Evolutionary conservation across 2,329 filamentous ascomycete genomes (phyloP), one percentile per base, ranked within the genome.

Genomic region (Nothomitra cinnamomea): DNA sequence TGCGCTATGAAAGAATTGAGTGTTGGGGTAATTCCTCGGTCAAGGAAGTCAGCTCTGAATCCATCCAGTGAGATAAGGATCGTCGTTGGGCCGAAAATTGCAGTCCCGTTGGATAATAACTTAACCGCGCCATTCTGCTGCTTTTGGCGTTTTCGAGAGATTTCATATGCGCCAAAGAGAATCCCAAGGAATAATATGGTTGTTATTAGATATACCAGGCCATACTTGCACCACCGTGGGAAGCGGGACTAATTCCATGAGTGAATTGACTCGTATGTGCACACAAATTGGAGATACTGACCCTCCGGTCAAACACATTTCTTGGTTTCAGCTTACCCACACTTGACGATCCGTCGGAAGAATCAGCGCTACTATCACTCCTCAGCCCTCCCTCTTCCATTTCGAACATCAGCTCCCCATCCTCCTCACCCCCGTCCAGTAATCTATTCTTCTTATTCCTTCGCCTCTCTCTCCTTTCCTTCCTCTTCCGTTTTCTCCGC

Each of bases 21-120:
- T 1, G 83, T 81, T 0, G 90, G 92, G 1, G 90, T 95, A 32
- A 96, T 69, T 0, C 82, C 83, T 13, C 88, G 81, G 58, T 84
- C 78, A 41, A 98, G 72, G 62, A 95, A 96, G 65, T 96, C 92
- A 19, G 92, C 90, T 15, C 92, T 83, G 70, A 98, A 96, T 2
- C 92, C 92, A 67, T 98, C 92, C 17, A 98, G 75, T 47, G 89
- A 95, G 63, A 98, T 85, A 53, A 96, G 74, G 56, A 98, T 84
- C 1, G 92, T 95, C 0, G 92, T 98, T 0, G 89, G 88, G 8
- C 81, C 83, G 64, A 96, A 98, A 3, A 87, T 70, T 1, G 88
- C 85, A 0, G 88, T 94, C 53, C 92, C 92, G 65, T 98, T 98
- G 15, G 74, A 81, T 22, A 78, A 63, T 8, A 68, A 55, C 15